Conservation (phyloP, 164 flowering plant genomes). For the Chimonanthus salicifolius region DNA sequence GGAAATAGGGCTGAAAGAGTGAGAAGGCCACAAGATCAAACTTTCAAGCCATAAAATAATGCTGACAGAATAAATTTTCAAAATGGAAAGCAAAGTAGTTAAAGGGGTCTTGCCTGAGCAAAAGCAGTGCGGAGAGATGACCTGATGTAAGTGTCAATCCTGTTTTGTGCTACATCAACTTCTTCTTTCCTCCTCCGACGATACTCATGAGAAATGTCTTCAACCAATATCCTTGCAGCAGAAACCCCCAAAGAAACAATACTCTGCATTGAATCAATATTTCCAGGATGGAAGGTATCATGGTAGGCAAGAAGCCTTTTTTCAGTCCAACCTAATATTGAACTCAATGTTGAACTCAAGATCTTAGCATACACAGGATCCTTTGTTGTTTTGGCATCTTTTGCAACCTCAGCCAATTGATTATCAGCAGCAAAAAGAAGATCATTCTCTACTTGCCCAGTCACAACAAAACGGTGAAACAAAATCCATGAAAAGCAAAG, state of each 20-base stretch:
- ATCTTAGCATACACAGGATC: slow-evolving; percentile 48
- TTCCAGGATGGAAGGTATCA: slow-evolving; percentile 46
- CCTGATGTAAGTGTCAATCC: slow-evolving; percentile 73
- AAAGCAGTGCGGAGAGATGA: slow-evolving; percentile 73
- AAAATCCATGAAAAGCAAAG: slow-evolving; percentile 83
- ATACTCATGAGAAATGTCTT: slow-evolving; percentile 59
- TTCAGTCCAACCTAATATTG: slow-evolving; percentile 73
- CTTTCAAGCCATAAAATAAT: too few relatives aligned
- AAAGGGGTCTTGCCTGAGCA: slow-evolving; percentile 62
- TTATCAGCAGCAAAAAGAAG: slow-evolving; percentile 62
- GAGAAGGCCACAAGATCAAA: not conserved
- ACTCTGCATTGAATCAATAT: slow-evolving; percentile 49
- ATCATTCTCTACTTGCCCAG: slow-evolving; percentile 69
- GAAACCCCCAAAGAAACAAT: slow-evolving; percentile 50
- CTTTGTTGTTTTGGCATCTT: slow-evolving; percentile 49
- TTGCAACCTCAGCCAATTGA: slow-evolving; percentile 58
- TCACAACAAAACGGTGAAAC: slow-evolving; percentile 55
- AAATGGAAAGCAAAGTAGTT: not conserved
- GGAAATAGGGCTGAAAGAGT: not conserved
- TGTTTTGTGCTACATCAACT: slow-evolving; percentile 41
- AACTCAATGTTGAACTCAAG: slow-evolving; percentile 45
- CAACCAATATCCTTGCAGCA: slow-evolving; percentile 60
- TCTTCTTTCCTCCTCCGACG: slow-evolving; percentile 45
- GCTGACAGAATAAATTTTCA: too few relatives aligned
- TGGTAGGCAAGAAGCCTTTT: slow-evolving; percentile 74